These are phyloP conservation scores for Hypoxylon crocopeplum DNA, from an alignment of 495 filamentous ascomycete species.

Conservation along the genomic window DNA sequence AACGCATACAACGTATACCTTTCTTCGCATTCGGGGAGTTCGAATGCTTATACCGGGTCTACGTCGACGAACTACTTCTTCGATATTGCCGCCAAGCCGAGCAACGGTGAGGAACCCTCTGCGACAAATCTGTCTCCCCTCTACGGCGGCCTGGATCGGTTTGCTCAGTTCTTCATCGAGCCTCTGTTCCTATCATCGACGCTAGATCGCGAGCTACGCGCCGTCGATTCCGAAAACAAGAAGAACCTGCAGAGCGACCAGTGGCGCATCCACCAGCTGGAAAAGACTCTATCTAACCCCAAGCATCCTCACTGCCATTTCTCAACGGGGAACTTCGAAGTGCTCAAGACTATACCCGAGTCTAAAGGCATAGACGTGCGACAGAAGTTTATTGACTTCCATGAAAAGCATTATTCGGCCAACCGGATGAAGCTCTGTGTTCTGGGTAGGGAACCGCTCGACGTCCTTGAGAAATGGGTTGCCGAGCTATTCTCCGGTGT, in stretches of 20 bases:
- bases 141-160: slow-evolving; percentile 90
- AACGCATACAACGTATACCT: slow-evolving; percentile 97
- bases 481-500: slow-evolving; percentile 83
- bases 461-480: slow-evolving; percentile 88
- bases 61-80: slow-evolving; percentile 99
- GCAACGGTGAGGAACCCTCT: slow-evolving; percentile 60
- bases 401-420: slow-evolving; percentile 89
- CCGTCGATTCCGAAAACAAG: slow-evolving; percentile 99
- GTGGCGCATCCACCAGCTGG: slow-evolving; percentile 92
- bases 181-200: slow-evolving; percentile 91
- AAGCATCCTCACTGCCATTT: slow-evolving; percentile 96
- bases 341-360: slow-evolving; percentile 83
- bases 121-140: slow-evolving; percentile 71
- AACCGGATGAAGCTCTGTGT: slow-evolving; percentile 97
- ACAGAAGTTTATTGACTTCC: slow-evolving; percentile 93
- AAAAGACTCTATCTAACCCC: slow-evolving; percentile 87
- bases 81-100: slow-evolving; percentile 81
- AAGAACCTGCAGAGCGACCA: slow-evolving; percentile 97
- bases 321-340: slow-evolving; percentile 91
- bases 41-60: slow-evolving; percentile 92
- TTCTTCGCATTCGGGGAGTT: slow-evolving; percentile 83
- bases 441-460: slow-evolving; percentile 85
- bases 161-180: slow-evolving; percentile 96
- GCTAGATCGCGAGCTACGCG: slow-evolving; percentile 86
- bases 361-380: slow-evolving; percentile 85